Conservation (phyloP, 352 stramenopile genomes). For the Pythium chondricola region DNA sequence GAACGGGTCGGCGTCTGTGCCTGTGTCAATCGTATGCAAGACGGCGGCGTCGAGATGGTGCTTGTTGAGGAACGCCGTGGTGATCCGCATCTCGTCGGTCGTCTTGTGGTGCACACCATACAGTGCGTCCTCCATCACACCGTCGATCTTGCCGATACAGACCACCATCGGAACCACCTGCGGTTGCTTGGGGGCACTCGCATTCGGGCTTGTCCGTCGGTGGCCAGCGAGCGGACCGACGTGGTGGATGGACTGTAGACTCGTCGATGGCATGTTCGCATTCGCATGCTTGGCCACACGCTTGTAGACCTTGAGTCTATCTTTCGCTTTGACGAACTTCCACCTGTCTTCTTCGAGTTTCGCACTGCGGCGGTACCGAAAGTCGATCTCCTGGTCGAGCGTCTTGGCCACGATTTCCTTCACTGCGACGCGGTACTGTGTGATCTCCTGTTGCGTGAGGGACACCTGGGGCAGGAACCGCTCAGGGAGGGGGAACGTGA, state of each 20-base stretch:
- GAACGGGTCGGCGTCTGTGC: constrained; percentile 34
- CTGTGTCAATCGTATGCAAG: constrained; percentile 34
- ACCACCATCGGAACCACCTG: constrained; percentile 32
- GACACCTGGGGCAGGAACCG: constrained; percentile 16
- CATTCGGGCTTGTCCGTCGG: neutral
- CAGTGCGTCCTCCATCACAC: constrained; percentile 35
- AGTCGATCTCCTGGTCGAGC: constrained; percentile 36
- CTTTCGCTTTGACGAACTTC: constrained; percentile 23
- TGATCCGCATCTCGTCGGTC: constrained; percentile 41
- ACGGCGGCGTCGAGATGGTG: constrained; percentile 35
- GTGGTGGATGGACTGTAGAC: neutral
- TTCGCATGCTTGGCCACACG: constrained; percentile 6
- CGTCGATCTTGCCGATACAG: constrained; percentile 35
- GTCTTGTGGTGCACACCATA: constrained; percentile 50
- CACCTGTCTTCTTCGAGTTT: constrained; percentile 21
- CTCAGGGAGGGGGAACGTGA: constrained; percentile 21
- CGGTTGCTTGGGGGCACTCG: constrained; percentile 2
- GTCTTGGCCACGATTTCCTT: constrained; percentile 38
- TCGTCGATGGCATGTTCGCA: constrained; percentile 21
- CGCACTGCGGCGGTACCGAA: constrained; percentile 10
- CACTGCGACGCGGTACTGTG: constrained; percentile 24
- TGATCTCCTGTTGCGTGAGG: constrained; percentile 24
- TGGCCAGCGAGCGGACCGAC: neutral
- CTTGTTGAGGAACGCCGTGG: constrained; percentile 28
- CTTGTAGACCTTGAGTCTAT: constrained; percentile 19